phyloP scores from a whole-genome alignment of 164 flowering plant genomes.

The Cinnamomum chago region DNA sequence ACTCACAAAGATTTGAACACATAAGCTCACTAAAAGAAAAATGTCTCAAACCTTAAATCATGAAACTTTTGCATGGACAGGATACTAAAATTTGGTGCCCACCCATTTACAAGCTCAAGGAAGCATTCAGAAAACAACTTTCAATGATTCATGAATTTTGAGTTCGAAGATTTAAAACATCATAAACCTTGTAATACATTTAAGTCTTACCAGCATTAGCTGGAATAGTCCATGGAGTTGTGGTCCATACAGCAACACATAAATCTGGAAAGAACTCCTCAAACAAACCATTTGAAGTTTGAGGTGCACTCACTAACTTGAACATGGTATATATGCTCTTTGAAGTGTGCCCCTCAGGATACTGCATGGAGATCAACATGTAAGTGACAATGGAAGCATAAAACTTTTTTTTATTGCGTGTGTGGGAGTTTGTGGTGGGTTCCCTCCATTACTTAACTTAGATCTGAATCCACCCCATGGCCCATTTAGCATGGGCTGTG shows the following conservation, averaged over 20 bases:
- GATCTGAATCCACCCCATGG: not conserved
- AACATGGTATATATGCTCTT: slow-evolving; percentile 85
- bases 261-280: slow-evolving; percentile 75
- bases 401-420: not conserved
- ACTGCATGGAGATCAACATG: slow-evolving; percentile 45
- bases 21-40: no score
- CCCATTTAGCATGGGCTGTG: not conserved
- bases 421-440: no score
- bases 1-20: no score
- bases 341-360: slow-evolving; percentile 93
- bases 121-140: not conserved
- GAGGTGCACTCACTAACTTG: slow-evolving; percentile 53
- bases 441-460: not conserved
- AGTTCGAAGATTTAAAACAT: not conserved
- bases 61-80: not conserved
- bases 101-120: not conserved
- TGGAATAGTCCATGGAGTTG: slow-evolving; percentile 99
- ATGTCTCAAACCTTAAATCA: not conserved
- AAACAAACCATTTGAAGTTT: slow-evolving; percentile 41
- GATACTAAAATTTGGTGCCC: not conserved
- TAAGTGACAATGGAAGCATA: not conserved
- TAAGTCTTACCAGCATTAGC: slow-evolving; percentile 83
- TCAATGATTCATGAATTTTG: not conserved
- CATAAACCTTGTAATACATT: not conserved
- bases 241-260: slow-evolving; percentile 91